A percentile compares a stretch with the other conserved stretches of the same genome.
Conservation (phyloP, 2,329 filamentous ascomycete species). For the Aspergillus floridensis region DNA sequence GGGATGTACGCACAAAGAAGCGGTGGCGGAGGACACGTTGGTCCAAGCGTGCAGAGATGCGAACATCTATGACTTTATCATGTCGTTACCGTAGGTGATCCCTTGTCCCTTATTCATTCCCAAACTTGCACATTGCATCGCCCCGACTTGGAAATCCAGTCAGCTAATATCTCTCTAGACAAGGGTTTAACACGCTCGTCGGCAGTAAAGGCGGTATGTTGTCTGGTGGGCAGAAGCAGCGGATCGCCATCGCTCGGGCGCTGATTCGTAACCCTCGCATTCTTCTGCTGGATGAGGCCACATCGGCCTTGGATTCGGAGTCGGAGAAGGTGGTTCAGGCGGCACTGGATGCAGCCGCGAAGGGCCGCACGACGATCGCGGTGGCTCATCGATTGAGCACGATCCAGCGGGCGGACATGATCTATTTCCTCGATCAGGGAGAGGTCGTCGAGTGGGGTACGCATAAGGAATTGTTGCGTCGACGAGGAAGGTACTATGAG, state of each 20-base stretch:
- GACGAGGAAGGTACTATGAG: constrained; percentile 68
- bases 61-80: constrained; percentile 30
- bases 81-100: constrained; percentile 22
- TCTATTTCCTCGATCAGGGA: constrained; percentile 88
- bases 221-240: constrained; percentile 38
- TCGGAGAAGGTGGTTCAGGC: constrained; percentile 56
- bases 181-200: constrained; percentile 25
- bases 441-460: constrained; percentile 77
- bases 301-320: constrained; percentile 47
- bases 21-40: constrained; percentile 15
- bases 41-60: constrained; percentile 25
- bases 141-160: background rate
- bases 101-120: background rate
- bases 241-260: constrained; percentile 37
- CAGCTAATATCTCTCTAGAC: background rate
- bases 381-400: constrained; percentile 86
- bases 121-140: background rate
- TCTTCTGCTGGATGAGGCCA: constrained; percentile 31
- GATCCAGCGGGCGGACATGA: constrained; percentile 86
- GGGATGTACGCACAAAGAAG: constrained; percentile 39
- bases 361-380: constrained; percentile 82
- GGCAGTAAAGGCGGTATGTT: constrained; percentile 26
- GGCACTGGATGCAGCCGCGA: constrained; percentile 73
- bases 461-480: constrained; percentile 67
- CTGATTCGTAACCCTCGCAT: constrained; percentile 35